Evolutionary conservation across 176 grass and related monocot species (phyloP), one percentile per base, ranked within the genome.

Genomic region (Aegilops sharonensis): DNA sequence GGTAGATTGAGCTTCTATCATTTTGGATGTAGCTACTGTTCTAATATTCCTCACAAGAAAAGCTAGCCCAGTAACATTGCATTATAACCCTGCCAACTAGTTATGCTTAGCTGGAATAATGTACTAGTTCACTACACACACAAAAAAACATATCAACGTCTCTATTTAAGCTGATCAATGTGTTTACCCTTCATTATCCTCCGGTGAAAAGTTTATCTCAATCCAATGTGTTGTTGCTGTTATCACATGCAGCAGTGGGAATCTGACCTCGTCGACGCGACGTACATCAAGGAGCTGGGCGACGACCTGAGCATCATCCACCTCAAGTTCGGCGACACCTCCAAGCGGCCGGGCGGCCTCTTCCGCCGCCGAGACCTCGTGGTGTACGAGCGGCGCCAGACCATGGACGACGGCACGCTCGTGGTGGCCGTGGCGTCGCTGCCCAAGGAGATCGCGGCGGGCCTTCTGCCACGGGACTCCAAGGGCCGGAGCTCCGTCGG

Each of bases 321-420:
- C 85, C 92, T 99, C 64, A 92, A 88, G 86, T 89, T 99, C 77
- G 94, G 97, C 11, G 94, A 94, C 62, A 66, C 90, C n/a, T 89
- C 94, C 17, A 90, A 85, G 81, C 79, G 85, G 23, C 68, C 67
- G 65, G 5, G 35, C 25, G 13, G 75, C 29, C n/a, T 89, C 5
- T 95, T 93, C 87, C 90, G 93, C 54, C 95, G 93, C 25, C 90
- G 97, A 11, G 94, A 99, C 82, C 92, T 97, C 37, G 92, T 97
- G 0, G 94, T 99, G 35, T 99, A 99, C 57, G 97, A 99, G 72
- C 97, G 97, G 3, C 94, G 97, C 15, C 94, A 99, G 85, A 92
- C 92, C 27, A 93, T 99, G 97, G 92, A 99, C 83, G 97, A 99
- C 85, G 94, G 97, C 54, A 99, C 94, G 37, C 87, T 99, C 30